Percentiles rank a stretch among this genome's conserved stretches.
These are phyloP conservation scores for Jatropha multifida DNA, from an alignment of 441 rosid species.

Conservation along the genomic window DNA sequence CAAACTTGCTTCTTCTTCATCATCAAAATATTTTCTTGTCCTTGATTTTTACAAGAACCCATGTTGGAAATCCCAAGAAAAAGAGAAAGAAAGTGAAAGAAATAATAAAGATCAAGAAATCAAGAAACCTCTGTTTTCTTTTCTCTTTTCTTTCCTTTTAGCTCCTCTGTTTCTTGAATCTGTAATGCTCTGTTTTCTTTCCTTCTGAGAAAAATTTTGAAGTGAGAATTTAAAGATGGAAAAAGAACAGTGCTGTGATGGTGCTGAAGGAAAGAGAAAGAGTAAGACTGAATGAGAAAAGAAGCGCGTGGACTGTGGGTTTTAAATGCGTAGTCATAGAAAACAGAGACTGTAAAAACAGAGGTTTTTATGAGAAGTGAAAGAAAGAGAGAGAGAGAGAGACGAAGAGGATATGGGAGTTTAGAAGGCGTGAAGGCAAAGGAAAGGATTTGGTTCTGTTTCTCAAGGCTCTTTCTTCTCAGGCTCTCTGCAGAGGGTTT, in stretches of 20 bases:
- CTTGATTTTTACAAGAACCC: constrained; percentile 32
- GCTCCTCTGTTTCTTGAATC: constrained; percentile 25
- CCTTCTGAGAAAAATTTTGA: constrained; percentile 13
- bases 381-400: constrained; percentile 17
- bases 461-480: constrained; percentile 33
- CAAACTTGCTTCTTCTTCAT: constrained; percentile 11
- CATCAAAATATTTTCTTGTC: constrained; percentile 14
- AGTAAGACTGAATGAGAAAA: neutral
- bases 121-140: neutral
- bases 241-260: neutral
- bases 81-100: neutral
- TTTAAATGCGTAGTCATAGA: constrained; percentile 17
- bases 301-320: neutral
- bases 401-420: constrained; percentile 17
- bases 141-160: constrained; percentile 4
- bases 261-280: neutral
- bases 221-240: constrained; percentile 17
- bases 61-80: constrained; percentile 35
- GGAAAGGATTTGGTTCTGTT: constrained; percentile 35
- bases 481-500: constrained; percentile 8
- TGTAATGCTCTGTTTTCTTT: constrained; percentile 2
- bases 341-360: neutral
- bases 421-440: constrained; percentile 49
- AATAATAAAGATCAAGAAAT: neutral
- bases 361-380: constrained; percentile 37